These are phyloP conservation scores for Globisporangium barbulae DNA, from an alignment of 352 stramenopile genomes.

Conservation along the genomic window DNA sequence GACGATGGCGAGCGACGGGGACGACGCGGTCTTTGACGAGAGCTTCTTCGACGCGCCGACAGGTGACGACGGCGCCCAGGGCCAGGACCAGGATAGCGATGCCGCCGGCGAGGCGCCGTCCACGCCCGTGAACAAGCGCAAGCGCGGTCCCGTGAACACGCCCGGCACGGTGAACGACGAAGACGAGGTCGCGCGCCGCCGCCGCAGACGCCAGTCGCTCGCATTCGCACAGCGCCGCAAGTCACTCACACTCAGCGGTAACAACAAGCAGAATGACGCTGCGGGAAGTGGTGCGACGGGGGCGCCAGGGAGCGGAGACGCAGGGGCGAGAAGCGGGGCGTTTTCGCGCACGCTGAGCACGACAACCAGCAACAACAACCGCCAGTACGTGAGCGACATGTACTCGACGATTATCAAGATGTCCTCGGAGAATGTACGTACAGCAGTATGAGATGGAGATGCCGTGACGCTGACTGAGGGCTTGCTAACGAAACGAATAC, in stretches of 20 bases:
- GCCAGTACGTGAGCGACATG: constrained; percentile 89
- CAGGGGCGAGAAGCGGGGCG: background rate
- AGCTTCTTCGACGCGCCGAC: constrained; percentile 18
- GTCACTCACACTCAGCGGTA: constrained; percentile 50
- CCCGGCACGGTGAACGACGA: constrained; percentile 50
- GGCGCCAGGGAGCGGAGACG: background rate
- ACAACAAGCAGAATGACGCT: constrained; percentile 25
- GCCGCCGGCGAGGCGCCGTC: constrained; percentile 3
- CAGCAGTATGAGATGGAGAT: background rate
- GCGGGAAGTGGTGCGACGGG: constrained; percentile 3
- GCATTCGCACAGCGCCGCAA: constrained; percentile 68
- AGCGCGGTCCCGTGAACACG: constrained; percentile 26
- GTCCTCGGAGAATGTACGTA: constrained; percentile 85
- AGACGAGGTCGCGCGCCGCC: constrained; percentile 59
- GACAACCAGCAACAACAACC: constrained; percentile 26
- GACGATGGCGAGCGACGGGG: constrained; percentile 13
- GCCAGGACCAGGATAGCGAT: constrained; percentile 5
- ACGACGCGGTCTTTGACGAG: constrained; percentile 15
- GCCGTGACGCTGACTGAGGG: background rate
- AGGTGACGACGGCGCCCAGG: background rate
- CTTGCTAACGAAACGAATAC: background rate
- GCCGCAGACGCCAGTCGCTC: constrained; percentile 59
- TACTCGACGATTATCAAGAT: constrained; percentile 92
- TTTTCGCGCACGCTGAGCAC: constrained; percentile 14
- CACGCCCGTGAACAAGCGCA: constrained; percentile 31